Evolutionary conservation across 345 rosid genomes (phyloP).

Genomic region (Linum usitatissimum): DNA sequence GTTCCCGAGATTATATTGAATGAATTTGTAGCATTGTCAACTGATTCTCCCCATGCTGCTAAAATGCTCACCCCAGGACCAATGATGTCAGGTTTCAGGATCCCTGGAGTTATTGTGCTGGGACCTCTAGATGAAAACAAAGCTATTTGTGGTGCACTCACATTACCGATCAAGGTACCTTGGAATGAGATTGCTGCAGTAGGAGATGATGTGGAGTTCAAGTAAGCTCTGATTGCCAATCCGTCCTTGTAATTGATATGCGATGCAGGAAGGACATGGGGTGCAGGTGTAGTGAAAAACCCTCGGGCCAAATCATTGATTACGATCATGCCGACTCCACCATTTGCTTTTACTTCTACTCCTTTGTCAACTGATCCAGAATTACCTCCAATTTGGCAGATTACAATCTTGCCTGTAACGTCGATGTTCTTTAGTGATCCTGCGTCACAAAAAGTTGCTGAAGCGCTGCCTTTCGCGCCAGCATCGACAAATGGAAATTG

Average conservation of each 20-base stretch:
- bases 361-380: neutral
- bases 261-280: neutral
- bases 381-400: neutral
- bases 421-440: neutral
- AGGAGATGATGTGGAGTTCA: neutral
- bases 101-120: neutral
- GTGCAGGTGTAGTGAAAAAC: neutral
- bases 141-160: neutral
- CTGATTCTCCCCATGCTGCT: neutral
- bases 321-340: neutral
- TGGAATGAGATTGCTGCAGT: neutral
- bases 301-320: neutral
- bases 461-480: neutral
- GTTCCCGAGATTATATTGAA: neutral
- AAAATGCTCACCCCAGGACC: neutral
- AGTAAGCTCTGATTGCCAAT: neutral
- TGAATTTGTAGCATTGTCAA: neutral
- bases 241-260: neutral
- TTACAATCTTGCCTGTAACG: neutral
- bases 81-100: neutral
- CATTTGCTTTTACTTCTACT: neutral
- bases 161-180: neutral
- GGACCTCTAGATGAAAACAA: neutral
- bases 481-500: neutral
- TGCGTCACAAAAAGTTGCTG: neutral